phyloP scores from a whole-genome alignment of 495 filamentous ascomycete genomes.

The Penicillium goetzii region DNA sequence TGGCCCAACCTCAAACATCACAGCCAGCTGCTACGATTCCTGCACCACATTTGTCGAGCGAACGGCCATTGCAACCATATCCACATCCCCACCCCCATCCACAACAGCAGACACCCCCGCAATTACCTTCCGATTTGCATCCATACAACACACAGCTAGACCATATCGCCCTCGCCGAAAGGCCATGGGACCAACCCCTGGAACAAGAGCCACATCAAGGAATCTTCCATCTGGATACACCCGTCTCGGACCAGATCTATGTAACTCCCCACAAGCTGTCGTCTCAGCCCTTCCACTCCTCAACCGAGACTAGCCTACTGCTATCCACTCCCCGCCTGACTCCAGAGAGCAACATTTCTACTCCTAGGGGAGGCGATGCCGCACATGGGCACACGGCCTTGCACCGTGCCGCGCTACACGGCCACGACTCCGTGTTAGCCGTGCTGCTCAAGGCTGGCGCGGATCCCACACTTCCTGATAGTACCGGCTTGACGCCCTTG shows the following conservation, averaged over 20 bases:
- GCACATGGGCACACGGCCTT: slow-evolving; percentile 14
- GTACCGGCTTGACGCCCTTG: slow-evolving; percentile 11
- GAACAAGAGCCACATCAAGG: neutral
- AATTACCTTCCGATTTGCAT: neutral
- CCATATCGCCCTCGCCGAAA: neutral
- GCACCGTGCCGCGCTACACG: slow-evolving; percentile 13
- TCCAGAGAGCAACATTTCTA: neutral
- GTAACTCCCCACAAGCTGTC: too few species aligned
- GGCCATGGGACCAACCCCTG: neutral
- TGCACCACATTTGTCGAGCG: neutral
- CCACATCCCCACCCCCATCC: neutral
- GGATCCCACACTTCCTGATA: slow-evolving; percentile 10
- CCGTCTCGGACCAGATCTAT: too few species aligned
- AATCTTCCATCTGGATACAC: neutral
- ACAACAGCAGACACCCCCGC: neutral
- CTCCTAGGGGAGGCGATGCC: neutral
- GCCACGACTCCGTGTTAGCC: slow-evolving; percentile 11
- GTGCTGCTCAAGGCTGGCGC: slow-evolving; percentile 15
- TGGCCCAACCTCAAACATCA: too few species aligned
- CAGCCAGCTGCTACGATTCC: neutral
- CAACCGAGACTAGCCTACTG: neutral
- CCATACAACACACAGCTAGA: neutral
- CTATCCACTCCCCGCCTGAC: neutral
- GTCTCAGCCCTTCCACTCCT: too few species aligned
- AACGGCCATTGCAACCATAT: neutral